Conservation (phyloP, 306 rosid species). For the Fagus sylvatica region DNA sequence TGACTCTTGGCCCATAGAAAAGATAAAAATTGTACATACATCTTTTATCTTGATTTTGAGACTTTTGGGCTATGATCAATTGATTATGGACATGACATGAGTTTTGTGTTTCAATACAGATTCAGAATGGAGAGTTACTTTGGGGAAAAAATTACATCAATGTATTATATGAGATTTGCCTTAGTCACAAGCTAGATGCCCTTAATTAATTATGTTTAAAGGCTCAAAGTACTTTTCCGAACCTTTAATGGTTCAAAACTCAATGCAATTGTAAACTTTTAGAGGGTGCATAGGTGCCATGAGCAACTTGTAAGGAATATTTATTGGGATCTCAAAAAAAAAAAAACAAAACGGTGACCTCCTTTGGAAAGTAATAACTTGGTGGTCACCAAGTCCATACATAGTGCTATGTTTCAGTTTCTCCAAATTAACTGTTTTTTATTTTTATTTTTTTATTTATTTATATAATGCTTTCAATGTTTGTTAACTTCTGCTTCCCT, state of each 20-base stretch:
- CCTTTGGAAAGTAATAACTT: neutral
- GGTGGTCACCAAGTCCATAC: neutral
- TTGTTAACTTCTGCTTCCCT: neutral
- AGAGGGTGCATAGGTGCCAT: neutral
- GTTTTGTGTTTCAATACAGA: too few species aligned
- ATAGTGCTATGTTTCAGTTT: neutral
- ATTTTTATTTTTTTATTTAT: neutral
- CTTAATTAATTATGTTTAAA: neutral
- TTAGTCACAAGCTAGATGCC: neutral
- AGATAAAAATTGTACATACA: too few species aligned
- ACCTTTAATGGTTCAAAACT: neutral
- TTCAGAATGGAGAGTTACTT: too few species aligned
- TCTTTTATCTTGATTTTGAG: too few species aligned
- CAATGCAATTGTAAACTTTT: neutral
- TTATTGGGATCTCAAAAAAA: neutral
- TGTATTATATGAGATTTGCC: neutral
- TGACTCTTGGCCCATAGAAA: too few species aligned
- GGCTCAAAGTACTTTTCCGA: neutral
- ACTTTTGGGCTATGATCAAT: too few species aligned
- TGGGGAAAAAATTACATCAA: too few species aligned
- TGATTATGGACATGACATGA: too few species aligned
- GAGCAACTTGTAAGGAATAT: neutral
- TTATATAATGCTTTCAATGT: neutral
- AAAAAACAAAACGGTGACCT: neutral
- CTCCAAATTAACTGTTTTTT: too few species aligned